Evolutionary conservation across 495 filamentous ascomycete species (phyloP), one percentile per base, ranked within the genome.

Genomic region (Aspergillus ostianus): DNA sequence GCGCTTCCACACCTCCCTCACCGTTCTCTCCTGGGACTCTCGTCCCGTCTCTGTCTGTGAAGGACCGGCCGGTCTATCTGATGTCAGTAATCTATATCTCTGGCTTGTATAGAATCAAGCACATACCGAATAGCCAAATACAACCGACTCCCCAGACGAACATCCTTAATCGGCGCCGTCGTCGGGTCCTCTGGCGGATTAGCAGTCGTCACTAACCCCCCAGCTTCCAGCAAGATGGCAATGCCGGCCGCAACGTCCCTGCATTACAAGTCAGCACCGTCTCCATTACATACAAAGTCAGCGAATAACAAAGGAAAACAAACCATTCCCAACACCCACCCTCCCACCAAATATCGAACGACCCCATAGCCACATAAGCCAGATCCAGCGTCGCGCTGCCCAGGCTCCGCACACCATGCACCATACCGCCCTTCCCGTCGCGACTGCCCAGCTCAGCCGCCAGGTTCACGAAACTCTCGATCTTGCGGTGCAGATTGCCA

Each of bases 391-490:
- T 84, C 45, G 82, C 82, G 68, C 80, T 80, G n/a, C 86, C 86
- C 63, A 90, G 66, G 69, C 85, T 86, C 59, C 72, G 64, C 51
- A 85, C 67, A 0, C 82, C 81, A 67, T 85, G 82, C 29, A 84
- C 82, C 82, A 85, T 85, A 6, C 85, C 85, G 4, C 87, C 85
- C 63, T 84, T 87, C 4, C 87, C 86, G 46, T 72, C 77, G 12
- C 84, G 65, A 2, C 80, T 77, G 0, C 82, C 84, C 46, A 80
- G 62, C 65, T 89, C 87, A 3, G 82, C 77, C 2, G 87, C 87
- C 84, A 90, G 84, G 66, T 87, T 89, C 26, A 87, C 55, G 67
- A 90, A 89, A 62, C 84, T 88, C 60, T 87, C 84, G 9, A 89
- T 79, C 71, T 89, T 90, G 41, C 85, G 77, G 55, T 82, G 71